Base-by-base conservation (phyloP, 164 flowering plant genomes). In the Sextonia rubra region DNA sequence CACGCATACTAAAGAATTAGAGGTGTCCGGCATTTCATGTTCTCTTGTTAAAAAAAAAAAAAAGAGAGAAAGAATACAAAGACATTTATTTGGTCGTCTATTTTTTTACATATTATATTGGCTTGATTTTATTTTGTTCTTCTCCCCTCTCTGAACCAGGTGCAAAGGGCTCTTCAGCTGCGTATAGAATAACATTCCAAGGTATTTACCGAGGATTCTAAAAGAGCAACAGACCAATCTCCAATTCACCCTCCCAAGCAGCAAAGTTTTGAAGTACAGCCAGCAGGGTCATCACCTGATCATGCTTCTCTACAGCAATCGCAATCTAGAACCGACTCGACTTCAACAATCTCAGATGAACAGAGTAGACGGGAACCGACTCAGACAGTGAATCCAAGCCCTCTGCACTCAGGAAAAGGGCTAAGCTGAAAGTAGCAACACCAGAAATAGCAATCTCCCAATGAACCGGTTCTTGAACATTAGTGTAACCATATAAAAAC, bases 181-280 rank as follows among this genome's bases (percentile, higher is more conserved):
- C 87, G 93, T 49, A 87, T 89, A 69, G 90, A 87, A 74, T 86
- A 87, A 29, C 88, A 89, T 65, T 65, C 90, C 90, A 11, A 83
- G 82, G 69, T 83, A 82, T 81, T 72, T 86, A 81, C 83, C 84
- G 44, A 85, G 82, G 83, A 87, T 87, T 69, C 67, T 87, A 75
- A 87, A 85, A 69, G 88, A 87, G 62, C 90, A 87, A 56, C 30
- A 71, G 68, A 63, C 75, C 82, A 18, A 60, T 80, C n/a, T 62
- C 81, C 24, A 25, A 79, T 68, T 23, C 77, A 47, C 74, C 66
- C 30, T 66, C 24, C 67, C 64, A 72, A 72, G 14, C 15, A 60
- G 64, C 68, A 75, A 73, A 81, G 72, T 27, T 58, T 73, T 1
- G 82, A 77, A 47, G 12, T 12, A 48, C 74, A 25, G 60, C 80